Conservation (phyloP, 2,329 filamentous ascomycete species). For the Hymenoscyphus fructigenus region DNA sequence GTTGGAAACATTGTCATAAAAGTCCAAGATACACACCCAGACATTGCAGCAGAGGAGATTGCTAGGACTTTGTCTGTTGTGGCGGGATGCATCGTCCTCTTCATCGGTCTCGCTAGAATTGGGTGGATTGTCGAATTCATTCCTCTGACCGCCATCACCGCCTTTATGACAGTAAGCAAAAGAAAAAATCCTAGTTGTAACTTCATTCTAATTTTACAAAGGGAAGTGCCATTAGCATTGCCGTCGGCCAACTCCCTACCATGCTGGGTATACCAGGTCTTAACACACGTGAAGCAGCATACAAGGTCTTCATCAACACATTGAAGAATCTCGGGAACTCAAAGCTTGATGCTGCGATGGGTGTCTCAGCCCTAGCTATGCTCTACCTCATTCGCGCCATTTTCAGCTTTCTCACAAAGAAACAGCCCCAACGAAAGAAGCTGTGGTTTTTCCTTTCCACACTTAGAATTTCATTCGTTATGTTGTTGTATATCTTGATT, state of each 20-base stretch:
- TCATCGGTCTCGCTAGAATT: slow-evolving; percentile 74
- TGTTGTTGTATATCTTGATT: slow-evolving; percentile 87
- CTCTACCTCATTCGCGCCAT: slow-evolving; percentile 72
- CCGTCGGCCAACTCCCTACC: slow-evolving; percentile 77
- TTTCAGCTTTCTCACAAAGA: slow-evolving; percentile 67
- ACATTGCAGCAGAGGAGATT: slow-evolving; percentile 63
- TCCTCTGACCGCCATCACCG: slow-evolving; percentile 82
- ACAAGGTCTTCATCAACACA: slow-evolving; percentile 79
- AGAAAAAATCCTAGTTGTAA: not conserved
- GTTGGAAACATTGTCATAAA: slow-evolving; percentile 77
- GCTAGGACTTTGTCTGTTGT: slow-evolving; percentile 79
- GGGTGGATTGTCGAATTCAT: slow-evolving; percentile 95
- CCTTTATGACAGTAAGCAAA: slow-evolving; percentile 80
- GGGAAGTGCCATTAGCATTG: slow-evolving; percentile 83
- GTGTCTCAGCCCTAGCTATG: slow-evolving; percentile 75
- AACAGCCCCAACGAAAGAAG: slow-evolving; percentile 67
- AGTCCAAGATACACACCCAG: slow-evolving; percentile 55
- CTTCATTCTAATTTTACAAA: not conserved
- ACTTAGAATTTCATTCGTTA: slow-evolving; percentile 85
- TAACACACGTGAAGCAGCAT: slow-evolving; percentile 76
- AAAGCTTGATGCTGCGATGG: slow-evolving; percentile 78
- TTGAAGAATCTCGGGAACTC: slow-evolving; percentile 68
- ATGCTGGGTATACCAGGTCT: slow-evolving; percentile 74
- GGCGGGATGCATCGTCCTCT: slow-evolving; percentile 71
- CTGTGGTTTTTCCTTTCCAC: slow-evolving; percentile 89